Conservation (phyloP, 768 basidiomycete species). For the Boletus insuetus region DNA sequence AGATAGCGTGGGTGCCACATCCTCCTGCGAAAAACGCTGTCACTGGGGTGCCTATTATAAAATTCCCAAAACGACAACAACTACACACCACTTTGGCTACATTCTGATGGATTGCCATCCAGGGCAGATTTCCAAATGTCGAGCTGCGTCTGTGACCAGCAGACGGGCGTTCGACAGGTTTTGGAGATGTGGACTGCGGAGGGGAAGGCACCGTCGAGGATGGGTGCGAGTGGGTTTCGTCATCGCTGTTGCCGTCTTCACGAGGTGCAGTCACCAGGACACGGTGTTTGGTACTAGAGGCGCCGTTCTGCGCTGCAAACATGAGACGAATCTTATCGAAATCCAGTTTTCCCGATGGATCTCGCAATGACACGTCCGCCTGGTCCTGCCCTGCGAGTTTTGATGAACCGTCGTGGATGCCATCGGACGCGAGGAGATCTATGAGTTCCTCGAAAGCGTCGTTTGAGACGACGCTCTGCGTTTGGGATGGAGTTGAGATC, state of each 20-base stretch:
- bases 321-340: conserved; percentile 31
- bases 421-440: conserved; percentile 31
- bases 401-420: conserved; percentile 12
- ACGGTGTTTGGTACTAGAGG: neutral
- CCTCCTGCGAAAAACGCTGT: conserved; percentile 10
- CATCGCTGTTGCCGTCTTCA: conserved; percentile 19
- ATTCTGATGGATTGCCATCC: conserved; percentile 9
- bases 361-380: conserved; percentile 17
- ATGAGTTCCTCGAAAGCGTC: conserved; percentile 29
- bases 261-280: neutral
- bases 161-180: neutral
- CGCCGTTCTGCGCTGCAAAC: conserved; percentile 19
- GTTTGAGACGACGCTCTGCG: conserved; percentile 15
- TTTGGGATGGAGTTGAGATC: conserved; percentile 23
- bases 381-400: neutral
- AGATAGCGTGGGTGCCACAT: neutral
- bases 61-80: conserved; percentile 1
- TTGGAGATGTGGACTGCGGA: conserved; percentile 17
- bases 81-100: conserved; percentile 7
- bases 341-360: conserved; percentile 30
- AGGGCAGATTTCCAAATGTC: conserved; percentile 22
- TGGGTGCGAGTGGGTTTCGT: conserved; percentile 9
- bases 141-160: conserved; percentile 21
- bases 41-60: neutral
- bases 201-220: conserved; percentile 11